Base-by-base conservation (phyloP, 2,329 filamentous ascomycete species). In the Venturia asperata region DNA sequence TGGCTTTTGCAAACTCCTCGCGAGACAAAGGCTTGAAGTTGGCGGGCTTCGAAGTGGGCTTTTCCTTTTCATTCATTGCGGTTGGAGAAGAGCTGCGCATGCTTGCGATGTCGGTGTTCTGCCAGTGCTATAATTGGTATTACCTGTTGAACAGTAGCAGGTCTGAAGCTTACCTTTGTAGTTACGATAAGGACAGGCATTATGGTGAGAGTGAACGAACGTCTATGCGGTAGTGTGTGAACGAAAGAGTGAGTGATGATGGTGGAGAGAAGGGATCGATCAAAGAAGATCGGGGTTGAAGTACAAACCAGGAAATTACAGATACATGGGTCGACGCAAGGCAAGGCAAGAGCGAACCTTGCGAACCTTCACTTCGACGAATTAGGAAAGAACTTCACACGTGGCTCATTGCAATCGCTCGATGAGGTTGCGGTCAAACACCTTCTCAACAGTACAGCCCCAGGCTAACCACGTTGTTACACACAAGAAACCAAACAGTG, bases 11-110 rank as follows among this genome's bases (percentile, higher is more conserved):
- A 15, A 58, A 58, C 9, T 58, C 52, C 52, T 58, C 52, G 17
- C 52, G 52, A 58, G 52, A 34, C 17, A 58, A 58, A 24, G 52
- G 52, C 30, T 58, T 58, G 52, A 58, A 58, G 17, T 58, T 58
- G 52, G 52, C 13, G 52, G 52, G 27, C 17, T n/a, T 37, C 27
- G 27, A 58, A 19, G 52, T 21, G 17, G 30, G 7, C 52, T 58
- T 58, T 13, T 58, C 52, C 30, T 58, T 58, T 37, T 58, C 30
- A 27, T 27, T 21, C 52, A 39, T 37, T 19, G 27, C n/a, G 27
- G 7, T 15, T 5, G 30, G 30, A n/a, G 52, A n/a, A n/a, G 24
- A 37, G 15, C 7, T 21, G 15, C n/a, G 6, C 52, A 58, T 34
- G 52, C 52, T 58, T 37, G 24, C n/a, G 52, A 5, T 37, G 30